phyloP scores from a whole-genome alignment of 805 yeast species.

The Myxozyma melibiosi region DNA sequence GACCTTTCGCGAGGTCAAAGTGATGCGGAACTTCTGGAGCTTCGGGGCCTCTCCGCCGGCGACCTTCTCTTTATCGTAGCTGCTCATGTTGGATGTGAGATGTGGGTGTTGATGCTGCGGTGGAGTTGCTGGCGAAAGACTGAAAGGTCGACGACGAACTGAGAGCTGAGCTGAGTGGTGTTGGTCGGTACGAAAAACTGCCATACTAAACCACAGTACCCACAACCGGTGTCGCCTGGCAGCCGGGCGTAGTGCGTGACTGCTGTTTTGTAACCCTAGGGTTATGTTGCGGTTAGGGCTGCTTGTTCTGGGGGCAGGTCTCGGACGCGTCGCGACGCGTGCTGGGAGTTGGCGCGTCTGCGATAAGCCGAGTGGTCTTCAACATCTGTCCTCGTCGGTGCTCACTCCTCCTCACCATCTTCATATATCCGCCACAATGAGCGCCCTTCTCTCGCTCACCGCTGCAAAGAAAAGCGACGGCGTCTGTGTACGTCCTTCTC shows the following conservation, averaged over 20 bases:
- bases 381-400: too few species aligned
- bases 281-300: background rate
- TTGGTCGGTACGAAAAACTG: background rate
- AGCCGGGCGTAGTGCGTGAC: conserved; percentile 1
- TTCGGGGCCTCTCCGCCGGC: conserved; percentile 32
- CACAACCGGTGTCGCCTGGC: background rate
- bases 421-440: too few species aligned
- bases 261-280: conserved; percentile 5
- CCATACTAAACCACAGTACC: conserved; percentile 6
- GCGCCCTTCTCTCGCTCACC: too few species aligned
- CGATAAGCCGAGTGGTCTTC: too few species aligned
- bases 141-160: background rate
- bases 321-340: conserved; percentile 1
- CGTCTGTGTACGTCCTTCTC: too few species aligned
- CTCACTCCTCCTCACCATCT: too few species aligned
- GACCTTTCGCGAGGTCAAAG: conserved; percentile 98
- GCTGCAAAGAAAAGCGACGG: too few species aligned
- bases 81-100: conserved; percentile 25
- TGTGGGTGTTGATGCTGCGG: background rate
- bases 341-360: too few species aligned
- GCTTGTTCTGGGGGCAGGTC: background rate
- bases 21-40: conserved; percentile 96
- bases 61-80: conserved; percentile 48
- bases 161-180: background rate
- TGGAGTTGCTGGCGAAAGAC: background rate